Evolutionary conservation across 1,284 basidiomycete species (phyloP).

Genomic region (Cutaneotrichosporon mucoides): DNA sequence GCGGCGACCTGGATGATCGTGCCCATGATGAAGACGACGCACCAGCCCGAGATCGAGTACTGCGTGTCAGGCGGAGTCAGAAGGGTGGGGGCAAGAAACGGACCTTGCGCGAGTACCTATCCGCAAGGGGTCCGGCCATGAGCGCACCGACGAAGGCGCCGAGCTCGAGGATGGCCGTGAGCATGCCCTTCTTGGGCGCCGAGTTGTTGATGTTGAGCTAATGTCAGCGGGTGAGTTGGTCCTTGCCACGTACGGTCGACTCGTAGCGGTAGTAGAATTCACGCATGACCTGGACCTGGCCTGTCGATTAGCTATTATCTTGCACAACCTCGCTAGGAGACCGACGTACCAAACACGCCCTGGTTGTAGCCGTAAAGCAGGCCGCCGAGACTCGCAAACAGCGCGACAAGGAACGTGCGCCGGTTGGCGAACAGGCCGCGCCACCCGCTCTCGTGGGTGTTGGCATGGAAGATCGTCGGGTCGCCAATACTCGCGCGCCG

Average conservation of each 20-base stretch:
- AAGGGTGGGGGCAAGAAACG: neutral
- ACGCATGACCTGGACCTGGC: conserved; percentile 46
- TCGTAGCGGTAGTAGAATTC: conserved; percentile 32
- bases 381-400: conserved; percentile 44
- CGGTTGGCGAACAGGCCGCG: conserved; percentile 14
- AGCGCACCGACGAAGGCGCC: conserved; percentile 42
- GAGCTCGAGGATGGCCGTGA: conserved; percentile 45
- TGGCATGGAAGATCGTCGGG: conserved; percentile 5
- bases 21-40: conserved; percentile 45
- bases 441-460: conserved; percentile 6
- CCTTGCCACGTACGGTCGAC: conserved; percentile 23
- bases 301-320: neutral
- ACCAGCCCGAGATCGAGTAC: conserved; percentile 45
- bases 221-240: neutral
- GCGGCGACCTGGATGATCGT: conserved; percentile 38
- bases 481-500: conserved; percentile 4
- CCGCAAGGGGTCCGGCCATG: conserved; percentile 43
- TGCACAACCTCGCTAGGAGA: neutral
- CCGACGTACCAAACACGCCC: conserved; percentile 3
- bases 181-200: conserved; percentile 22
- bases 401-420: conserved; percentile 6
- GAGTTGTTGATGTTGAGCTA: neutral
- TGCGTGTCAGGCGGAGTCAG: conserved; percentile 5
- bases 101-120: conserved; percentile 40
- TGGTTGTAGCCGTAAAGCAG: conserved; percentile 41